A percentile compares a stretch with the other conserved stretches of the same genome.
phyloP scores from a whole-genome alignment of 2,329 filamentous ascomycete genomes.

The Cladorrhinum sp. region DNA sequence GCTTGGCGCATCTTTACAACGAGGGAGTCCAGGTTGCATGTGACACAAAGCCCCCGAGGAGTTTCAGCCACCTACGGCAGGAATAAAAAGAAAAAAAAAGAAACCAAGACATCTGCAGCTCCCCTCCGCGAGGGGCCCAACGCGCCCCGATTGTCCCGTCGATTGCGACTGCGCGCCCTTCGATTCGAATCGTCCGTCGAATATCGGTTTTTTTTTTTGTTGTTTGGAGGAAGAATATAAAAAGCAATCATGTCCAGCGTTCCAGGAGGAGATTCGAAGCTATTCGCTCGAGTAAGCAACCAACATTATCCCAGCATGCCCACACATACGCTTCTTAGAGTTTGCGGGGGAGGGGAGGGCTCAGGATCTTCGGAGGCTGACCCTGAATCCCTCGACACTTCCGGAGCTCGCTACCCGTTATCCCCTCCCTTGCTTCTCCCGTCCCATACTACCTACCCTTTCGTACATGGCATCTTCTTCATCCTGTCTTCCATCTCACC shows the following conservation, averaged over 20 bases:
- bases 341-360: slow-evolving; percentile 5
- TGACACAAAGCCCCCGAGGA: neutral
- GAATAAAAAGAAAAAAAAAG: neutral
- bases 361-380: neutral
- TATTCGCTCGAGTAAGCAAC: slow-evolving; percentile 86
- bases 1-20: neutral
- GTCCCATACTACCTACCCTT: neutral
- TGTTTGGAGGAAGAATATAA: neutral
- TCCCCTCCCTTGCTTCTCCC: slow-evolving; percentile 19
- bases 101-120: neutral
- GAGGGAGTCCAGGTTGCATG: neutral
- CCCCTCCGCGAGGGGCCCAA: neutral
- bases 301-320: neutral
- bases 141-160: neutral
- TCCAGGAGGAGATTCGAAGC: slow-evolving; percentile 90
- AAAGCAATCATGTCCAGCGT: slow-evolving; percentile 50
- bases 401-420: neutral
- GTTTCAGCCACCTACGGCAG: neutral
- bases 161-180: neutral
- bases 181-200: too few species aligned
- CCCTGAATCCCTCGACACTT: neutral
- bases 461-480: neutral
- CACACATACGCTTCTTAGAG: neutral
- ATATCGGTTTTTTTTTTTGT: too few species aligned
- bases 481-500: neutral